Evolutionary conservation across 2,329 filamentous ascomycete species (phyloP), one percentile per base, ranked within the genome.

Genomic region (Venturia oleaginea): DNA sequence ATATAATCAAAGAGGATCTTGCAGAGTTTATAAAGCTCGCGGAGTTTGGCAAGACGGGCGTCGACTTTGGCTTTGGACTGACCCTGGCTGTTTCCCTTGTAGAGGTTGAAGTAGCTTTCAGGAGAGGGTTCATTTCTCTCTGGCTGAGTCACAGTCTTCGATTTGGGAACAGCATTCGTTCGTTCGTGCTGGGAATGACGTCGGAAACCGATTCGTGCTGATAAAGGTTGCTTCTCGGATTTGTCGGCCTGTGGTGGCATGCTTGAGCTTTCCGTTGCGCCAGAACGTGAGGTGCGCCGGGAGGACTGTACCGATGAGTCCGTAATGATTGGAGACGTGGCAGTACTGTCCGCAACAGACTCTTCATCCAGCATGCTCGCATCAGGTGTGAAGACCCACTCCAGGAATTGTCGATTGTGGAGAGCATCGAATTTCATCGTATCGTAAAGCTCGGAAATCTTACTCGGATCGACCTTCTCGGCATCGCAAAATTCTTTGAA

Each of bases 361-460:
- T 66, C 65, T 27, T 55, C 64, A 63, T 89, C 89, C 13, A 93
- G 79, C 77, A 96, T 90, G 65, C 81, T 83, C 70, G 86, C 87
- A 40, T 90, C 87, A 1, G 94, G 94, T 19, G 92, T 96, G 70
- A 99, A 99, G 0, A 97, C 89, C 91, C 94, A 97, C 75, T 99
- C 94, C 4, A 99, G 80, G 71, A 99, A 99, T 67, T 92, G 91
- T 2, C 94, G 87, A 73, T 99, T 99, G 76, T 99, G 95, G 17
- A 99, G 81, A 0, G 94, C 94, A 74, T 99, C 94, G 68, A 97
- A 99, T 76, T 99, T 99, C 94, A 99, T 97, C 24, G 93, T 97
- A 75, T 99, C 94, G 75, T 99, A 99, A 2, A 99, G 83, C 78
- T 99, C 94, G 5, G 92, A 97, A 67, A 99, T 93, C 79, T 99